Percentiles rank a stretch among this genome's conserved stretches.
Evolutionary conservation across 2,329 filamentous ascomycete genomes (phyloP).

Genomic region (Penicillium crustosum): DNA sequence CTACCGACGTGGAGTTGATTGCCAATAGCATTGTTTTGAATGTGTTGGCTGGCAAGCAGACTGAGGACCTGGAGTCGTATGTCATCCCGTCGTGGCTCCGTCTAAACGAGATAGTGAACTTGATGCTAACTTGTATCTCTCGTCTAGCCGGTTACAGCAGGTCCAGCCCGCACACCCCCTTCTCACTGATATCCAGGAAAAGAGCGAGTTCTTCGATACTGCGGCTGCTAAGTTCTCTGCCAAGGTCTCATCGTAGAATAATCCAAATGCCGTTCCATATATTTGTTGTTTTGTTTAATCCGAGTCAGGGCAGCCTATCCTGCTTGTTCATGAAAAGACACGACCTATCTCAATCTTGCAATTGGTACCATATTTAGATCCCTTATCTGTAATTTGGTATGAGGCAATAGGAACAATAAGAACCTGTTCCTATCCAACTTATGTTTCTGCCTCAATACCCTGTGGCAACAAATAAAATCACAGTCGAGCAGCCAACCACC

Average conservation of each 20-base stretch:
- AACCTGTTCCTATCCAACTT: neutral
- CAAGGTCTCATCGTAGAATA: conserved; percentile 59
- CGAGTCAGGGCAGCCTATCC: conserved; percentile 18
- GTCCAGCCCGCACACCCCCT: conserved; percentile 68
- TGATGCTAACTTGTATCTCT: conserved; percentile 20
- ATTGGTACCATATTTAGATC: conserved; percentile 8
- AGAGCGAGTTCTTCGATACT: conserved; percentile 82
- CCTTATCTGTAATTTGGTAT: neutral
- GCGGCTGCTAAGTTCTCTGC: conserved; percentile 83
- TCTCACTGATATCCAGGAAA: conserved; percentile 73
- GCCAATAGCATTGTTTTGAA: conserved; percentile 81
- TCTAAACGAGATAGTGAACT: too few relatives aligned
- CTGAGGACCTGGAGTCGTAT: conserved; percentile 62
- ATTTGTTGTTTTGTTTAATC: conserved; percentile 24
- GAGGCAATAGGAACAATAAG: neutral
- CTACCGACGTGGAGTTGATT: conserved; percentile 69
- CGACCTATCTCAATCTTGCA: conserved; percentile 21
- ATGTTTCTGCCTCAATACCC: neutral
- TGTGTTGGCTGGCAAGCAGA: conserved; percentile 71
- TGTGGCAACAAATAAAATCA: conserved; percentile 11
- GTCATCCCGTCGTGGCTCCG: conserved; percentile 27
- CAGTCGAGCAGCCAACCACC: conserved; percentile 31
- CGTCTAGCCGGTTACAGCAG: conserved; percentile 44
- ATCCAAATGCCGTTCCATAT: conserved; percentile 11
- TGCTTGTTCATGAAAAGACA: conserved; percentile 29